Percentiles rank a stretch among this genome's conserved stretches.
Evolutionary conservation across 768 basidiomycete species (phyloP).

Genomic region (Tricholoma saponaceum): DNA sequence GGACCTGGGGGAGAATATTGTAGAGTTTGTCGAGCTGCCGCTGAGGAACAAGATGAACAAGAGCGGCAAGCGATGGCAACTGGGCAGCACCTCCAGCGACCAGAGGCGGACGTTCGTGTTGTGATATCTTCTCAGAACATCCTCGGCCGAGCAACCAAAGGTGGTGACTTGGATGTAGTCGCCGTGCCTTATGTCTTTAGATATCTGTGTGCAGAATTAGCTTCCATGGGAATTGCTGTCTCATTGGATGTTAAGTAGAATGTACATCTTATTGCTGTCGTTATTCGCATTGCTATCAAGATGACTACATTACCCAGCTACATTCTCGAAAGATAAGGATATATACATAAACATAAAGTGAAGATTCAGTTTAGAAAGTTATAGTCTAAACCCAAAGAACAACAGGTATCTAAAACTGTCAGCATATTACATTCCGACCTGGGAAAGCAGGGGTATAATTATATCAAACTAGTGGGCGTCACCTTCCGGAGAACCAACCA

Average conservation of each 20-base stretch:
- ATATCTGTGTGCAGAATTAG: constrained; percentile 92
- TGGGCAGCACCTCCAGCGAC: constrained; percentile 42
- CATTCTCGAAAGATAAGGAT: not conserved
- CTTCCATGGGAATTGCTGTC: constrained; percentile 96
- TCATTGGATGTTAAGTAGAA: constrained; percentile 68
- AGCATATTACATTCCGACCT: constrained; percentile 1
- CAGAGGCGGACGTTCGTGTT: constrained; percentile 53
- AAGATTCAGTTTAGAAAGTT: not conserved
- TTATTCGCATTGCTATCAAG: not conserved
- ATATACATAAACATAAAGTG: not conserved
- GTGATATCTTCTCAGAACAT: constrained; percentile 67
- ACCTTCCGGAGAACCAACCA: not conserved
- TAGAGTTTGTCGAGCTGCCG: constrained; percentile 78
- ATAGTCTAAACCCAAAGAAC: not conserved
- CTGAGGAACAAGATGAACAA: constrained; percentile 59
- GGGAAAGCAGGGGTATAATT: constrained; percentile 5
- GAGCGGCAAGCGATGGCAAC: constrained; percentile 58
- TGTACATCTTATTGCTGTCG: not conserved
- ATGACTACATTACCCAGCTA: not conserved
- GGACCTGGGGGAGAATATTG: constrained; percentile 93
- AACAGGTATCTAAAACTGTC: not conserved
- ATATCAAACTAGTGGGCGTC: not conserved
- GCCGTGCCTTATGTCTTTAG: constrained; percentile 95
- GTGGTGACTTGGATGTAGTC: constrained; percentile 88
- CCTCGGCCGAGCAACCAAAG: constrained; percentile 54